Evolutionary conservation across 768 basidiomycete genomes (phyloP), one percentile per base, ranked within the genome.

Genomic region (Pulveroboletus sp.): DNA sequence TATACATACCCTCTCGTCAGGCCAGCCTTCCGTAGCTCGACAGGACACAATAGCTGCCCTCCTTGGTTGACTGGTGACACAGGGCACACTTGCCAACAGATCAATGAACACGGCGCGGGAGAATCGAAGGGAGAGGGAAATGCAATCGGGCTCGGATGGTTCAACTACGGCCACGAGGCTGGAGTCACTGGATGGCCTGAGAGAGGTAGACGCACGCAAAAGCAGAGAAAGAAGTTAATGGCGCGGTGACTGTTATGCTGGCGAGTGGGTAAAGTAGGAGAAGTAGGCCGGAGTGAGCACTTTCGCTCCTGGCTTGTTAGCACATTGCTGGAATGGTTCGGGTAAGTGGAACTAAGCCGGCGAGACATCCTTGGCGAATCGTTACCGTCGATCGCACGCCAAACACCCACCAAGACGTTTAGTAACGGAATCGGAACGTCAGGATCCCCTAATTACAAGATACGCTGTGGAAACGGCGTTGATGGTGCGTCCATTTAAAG

Each of bases 1-100:
- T 35, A 58, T 56, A 57, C 44, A 53, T 59, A 63, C 63, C 57
- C 55, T 45, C 13, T 37, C 30, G 43, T 33, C 43, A 50, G 38
- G 27, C 30, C 38, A 17, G 35, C 17, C 17, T 37, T 47, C 21
- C 35, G 31, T 43, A 14, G 11, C 28, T 32, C 26, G 28, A 24
- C 37, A 32, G 30, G 38, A 46, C 38, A 44, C 46, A 24, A 43
- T 30, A 8, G 35, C 24, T 21, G 37, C 27, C 27, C 27, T 27
- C 4, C 27, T 27, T 27, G n/a, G n/a, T n/a, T n/a, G n/a, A n/a
- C n/a, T n/a, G n/a, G n/a, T n/a, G n/a, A n/a, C n/a, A n/a, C n/a
- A 43, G 51, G 51, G 45, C 27, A 9, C 36, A n/a, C 35, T 53
- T 51, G 39, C 39, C 33, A 43, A 60, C 11, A 42, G 35, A 40